Percentiles rank a stretch among this genome's conserved stretches.
phyloP scores from a whole-genome alignment of 108 stramenopile species.

The Skeletonema costatum region DNA sequence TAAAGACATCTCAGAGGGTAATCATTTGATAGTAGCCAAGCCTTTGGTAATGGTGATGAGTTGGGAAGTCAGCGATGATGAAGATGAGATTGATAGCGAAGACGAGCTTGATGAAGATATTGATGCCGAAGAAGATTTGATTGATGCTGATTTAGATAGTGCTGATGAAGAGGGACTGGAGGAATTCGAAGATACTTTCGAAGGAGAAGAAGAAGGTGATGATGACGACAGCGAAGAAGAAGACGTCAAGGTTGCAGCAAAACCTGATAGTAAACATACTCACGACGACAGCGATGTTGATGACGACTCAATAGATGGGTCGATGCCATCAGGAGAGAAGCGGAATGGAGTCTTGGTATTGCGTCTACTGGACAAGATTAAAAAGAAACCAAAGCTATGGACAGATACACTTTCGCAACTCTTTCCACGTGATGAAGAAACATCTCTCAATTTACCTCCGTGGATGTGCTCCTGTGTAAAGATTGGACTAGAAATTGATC shows the following conservation, averaged over 20 bases:
- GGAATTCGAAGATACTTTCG: background rate
- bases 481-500: conserved; percentile 38
- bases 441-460: conserved; percentile 48
- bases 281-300: background rate
- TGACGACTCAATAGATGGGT: conserved; percentile 34
- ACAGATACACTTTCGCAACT: conserved; percentile 50
- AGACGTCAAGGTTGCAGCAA: background rate
- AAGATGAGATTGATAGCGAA: conserved; percentile 8
- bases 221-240: conserved; percentile 30
- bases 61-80: conserved; percentile 52
- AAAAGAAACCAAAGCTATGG: conserved; percentile 58
- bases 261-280: background rate
- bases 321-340: conserved; percentile 26
- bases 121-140: background rate
- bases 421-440: conserved; percentile 59
- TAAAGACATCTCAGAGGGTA: conserved; percentile 48
- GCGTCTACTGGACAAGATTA: conserved; percentile 51
- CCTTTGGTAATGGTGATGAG: conserved; percentile 67
- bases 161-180: background rate
- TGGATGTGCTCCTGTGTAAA: conserved; percentile 40
- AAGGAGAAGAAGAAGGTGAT: conserved; percentile 15
- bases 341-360: conserved; percentile 66
- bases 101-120: conserved; percentile 17
- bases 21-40: conserved; percentile 53
- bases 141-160: background rate